Percentiles rank a stretch among this genome's conserved stretches.
Conservation (phyloP, 2,329 filamentous ascomycete genomes). For the Ramularia endophylla region DNA sequence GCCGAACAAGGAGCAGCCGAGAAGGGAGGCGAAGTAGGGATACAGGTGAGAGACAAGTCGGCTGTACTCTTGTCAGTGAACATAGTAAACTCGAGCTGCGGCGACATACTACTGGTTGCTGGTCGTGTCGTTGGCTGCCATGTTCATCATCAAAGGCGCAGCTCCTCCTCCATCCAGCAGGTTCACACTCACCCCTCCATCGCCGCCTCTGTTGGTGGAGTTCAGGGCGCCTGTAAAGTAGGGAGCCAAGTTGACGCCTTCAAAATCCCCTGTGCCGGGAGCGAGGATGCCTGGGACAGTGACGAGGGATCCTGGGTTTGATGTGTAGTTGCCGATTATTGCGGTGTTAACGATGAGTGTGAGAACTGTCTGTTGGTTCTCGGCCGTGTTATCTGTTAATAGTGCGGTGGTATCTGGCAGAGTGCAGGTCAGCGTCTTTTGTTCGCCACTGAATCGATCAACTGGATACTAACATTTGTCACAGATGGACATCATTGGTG, state of each 20-base stretch:
- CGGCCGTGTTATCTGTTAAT: constrained; percentile 53
- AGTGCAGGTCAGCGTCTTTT: neutral
- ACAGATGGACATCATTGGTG: constrained; percentile 55
- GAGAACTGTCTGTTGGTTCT: constrained; percentile 52
- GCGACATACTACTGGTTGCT: constrained; percentile 51
- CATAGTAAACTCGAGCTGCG: no score
- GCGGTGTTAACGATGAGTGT: constrained; percentile 57
- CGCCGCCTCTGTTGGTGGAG: constrained; percentile 49
- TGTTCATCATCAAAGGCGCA: constrained; percentile 50
- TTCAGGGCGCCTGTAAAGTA: constrained; percentile 54
- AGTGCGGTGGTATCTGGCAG: constrained; percentile 47
- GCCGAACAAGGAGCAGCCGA: constrained; percentile 50
- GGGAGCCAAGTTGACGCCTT: constrained; percentile 50
- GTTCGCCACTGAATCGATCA: neutral
- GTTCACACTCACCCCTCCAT: constrained; percentile 47
- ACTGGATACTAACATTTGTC: constrained; percentile 44
- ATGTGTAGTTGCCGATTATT: constrained; percentile 55
- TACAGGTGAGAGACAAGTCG: constrained; percentile 57
- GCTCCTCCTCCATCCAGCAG: constrained; percentile 57
- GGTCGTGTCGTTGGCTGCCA: constrained; percentile 44
- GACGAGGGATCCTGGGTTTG: constrained; percentile 32
- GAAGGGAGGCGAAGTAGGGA: constrained; percentile 54
- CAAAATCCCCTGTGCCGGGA: constrained; percentile 44
- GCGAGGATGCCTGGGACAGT: constrained; percentile 53
- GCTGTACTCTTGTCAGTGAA: constrained; percentile 27